These are phyloP conservation scores for Monilinia laxa DNA, from an alignment of 2,329 filamentous ascomycete genomes.

Conservation along the genomic window DNA sequence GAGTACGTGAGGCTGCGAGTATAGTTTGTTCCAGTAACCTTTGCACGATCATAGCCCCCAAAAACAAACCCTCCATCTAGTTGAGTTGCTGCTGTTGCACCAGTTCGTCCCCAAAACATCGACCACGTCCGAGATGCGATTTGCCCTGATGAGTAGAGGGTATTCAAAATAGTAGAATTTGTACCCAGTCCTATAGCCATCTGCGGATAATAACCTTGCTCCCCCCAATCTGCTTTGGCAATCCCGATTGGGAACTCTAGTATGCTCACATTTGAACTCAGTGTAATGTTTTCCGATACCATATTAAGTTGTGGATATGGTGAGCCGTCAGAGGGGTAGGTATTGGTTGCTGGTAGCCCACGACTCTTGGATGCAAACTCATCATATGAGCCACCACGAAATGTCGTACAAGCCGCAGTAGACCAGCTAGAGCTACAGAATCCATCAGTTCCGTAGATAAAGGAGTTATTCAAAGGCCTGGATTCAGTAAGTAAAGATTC, in stretches of 20 bases:
- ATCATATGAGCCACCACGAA: constrained; percentile 4
- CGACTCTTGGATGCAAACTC: constrained; percentile 14
- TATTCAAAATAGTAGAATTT: constrained; percentile 11
- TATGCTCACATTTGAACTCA: constrained; percentile 12
- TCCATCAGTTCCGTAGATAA: constrained; percentile 13
- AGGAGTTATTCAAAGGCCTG: constrained; percentile 19
- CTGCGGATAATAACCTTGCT: constrained; percentile 20
- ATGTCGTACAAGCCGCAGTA: constrained; percentile 9
- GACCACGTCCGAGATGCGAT: constrained; percentile 20
- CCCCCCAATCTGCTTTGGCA: constrained; percentile 13
- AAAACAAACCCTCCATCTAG: constrained; percentile 4
- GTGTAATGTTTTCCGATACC: neutral
- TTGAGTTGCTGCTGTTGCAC: constrained; percentile 5
- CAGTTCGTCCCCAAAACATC: constrained; percentile 18
- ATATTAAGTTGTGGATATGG: neutral
- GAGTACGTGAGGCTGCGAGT: constrained; percentile 3
- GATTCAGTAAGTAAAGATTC: too few species aligned
- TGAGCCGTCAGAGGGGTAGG: neutral
- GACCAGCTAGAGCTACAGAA: neutral
- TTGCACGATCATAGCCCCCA: constrained; percentile 20
- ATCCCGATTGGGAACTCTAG: constrained; percentile 8
- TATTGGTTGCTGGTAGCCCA: neutral
- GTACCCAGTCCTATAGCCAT: constrained; percentile 19
- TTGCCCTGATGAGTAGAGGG: constrained; percentile 7
- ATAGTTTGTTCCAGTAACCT: constrained; percentile 10